Percentiles rank a stretch among this genome's conserved stretches.
Evolutionary conservation across 768 basidiomycete species (phyloP).

Genomic region (Omphalotus guepiniiformis): DNA sequence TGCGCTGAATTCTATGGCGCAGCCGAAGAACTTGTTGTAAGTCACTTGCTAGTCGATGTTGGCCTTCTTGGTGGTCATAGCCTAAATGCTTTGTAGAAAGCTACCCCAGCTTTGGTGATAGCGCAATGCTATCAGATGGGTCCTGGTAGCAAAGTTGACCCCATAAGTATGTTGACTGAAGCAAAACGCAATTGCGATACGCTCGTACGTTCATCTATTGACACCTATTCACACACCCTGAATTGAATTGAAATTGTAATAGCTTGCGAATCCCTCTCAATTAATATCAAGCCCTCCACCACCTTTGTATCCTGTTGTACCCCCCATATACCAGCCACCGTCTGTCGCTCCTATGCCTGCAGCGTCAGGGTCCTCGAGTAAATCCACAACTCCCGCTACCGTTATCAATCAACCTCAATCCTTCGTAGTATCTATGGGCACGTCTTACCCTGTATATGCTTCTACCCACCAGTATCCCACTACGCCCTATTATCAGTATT

Average conservation of each 20-base stretch:
- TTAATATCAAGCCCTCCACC: conserved; percentile 65
- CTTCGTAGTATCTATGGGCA: conserved; percentile 65
- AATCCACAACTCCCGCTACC: conserved; percentile 32
- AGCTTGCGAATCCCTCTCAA: conserved; percentile 75
- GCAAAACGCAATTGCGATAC: conserved; percentile 77
- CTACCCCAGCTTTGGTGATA: conserved; percentile 64
- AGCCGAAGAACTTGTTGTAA: conserved; percentile 78
- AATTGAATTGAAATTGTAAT: background rate
- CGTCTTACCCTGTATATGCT: conserved; percentile 42
- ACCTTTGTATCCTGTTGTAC: conserved; percentile 45
- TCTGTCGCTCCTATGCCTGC: conserved; percentile 25
- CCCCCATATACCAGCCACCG: conserved; percentile 38
- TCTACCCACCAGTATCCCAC: conserved; percentile 52
- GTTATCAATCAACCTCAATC: conserved; percentile 70
- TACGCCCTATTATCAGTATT: conserved; percentile 60
- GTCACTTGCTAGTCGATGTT: conserved; percentile 23
- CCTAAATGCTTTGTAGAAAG: conserved; percentile 35
- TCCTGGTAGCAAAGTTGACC: conserved; percentile 65
- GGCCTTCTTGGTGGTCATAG: conserved; percentile 12
- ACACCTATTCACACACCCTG: background rate
- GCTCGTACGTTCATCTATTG: conserved; percentile 49
- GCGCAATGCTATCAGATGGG: conserved; percentile 81
- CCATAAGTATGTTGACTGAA: conserved; percentile 66
- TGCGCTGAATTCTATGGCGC: conserved; percentile 86
- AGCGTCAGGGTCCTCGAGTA: conserved; percentile 22